Conservation (phyloP, 345 rosid species). For the Populus davidiana region DNA sequence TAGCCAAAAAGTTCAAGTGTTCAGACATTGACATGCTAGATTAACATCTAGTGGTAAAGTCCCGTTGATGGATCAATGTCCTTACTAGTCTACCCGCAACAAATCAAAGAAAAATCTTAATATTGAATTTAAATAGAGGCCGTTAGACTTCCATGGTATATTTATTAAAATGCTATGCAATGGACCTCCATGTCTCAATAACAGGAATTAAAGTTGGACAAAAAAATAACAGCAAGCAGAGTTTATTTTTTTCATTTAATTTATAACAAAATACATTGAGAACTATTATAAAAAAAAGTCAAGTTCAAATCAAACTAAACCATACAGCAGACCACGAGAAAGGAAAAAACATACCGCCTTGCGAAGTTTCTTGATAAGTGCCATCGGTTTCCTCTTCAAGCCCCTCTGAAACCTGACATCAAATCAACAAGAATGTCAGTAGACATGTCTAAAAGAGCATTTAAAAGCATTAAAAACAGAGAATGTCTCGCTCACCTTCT, state of each 20-base stretch:
- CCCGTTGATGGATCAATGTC: not conserved
- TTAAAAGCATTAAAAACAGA: not conserved
- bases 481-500: constrained; percentile 53
- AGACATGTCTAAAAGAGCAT: not conserved
- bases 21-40: not conserved
- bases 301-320: not conserved
- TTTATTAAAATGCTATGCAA: too few species aligned
- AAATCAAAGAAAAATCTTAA: too few species aligned
- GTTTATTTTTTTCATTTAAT: too few species aligned
- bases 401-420: constrained; percentile 81
- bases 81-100: too few species aligned
- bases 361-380: constrained; percentile 39
- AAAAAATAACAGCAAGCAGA: not conserved
- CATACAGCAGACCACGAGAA: not conserved
- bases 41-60: not conserved
- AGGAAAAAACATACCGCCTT: constrained; percentile 23
- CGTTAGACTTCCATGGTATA: too few species aligned
- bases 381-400: constrained; percentile 46
- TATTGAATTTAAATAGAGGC: too few species aligned
- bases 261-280: not conserved
- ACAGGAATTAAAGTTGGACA: not conserved
- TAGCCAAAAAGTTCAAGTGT: not conserved
- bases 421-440: not conserved
- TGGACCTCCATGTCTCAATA: too few species aligned
- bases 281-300: not conserved